These are phyloP conservation scores for Volvox africanus DNA, from an alignment of 139 green algal genomes.

Conservation along the genomic window DNA sequence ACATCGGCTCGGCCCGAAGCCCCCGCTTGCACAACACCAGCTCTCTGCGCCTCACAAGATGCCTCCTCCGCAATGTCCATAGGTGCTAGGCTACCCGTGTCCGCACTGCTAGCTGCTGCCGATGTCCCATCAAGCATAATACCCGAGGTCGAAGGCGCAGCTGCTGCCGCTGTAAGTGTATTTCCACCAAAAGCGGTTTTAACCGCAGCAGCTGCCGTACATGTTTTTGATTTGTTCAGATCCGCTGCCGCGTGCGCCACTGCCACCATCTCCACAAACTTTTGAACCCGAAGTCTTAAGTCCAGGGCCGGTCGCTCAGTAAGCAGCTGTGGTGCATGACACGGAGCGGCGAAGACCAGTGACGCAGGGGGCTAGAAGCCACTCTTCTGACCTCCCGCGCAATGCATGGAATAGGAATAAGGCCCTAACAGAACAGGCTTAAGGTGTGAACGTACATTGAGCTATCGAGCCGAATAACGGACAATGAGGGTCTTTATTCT, in stretches of 20 bases:
- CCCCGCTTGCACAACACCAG: background rate
- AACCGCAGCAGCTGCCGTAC: background rate
- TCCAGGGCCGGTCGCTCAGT: slow-evolving; percentile 57
- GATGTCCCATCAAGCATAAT: too few relatives aligned
- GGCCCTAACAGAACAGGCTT: too few relatives aligned
- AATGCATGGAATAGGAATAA: too few relatives aligned
- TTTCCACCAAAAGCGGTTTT: background rate
- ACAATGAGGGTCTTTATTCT: too few relatives aligned
- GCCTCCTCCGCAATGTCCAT: background rate
- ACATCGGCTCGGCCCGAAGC: background rate
- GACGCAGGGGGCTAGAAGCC: too few relatives aligned
- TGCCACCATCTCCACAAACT: slow-evolving; percentile 71
- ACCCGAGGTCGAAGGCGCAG: background rate
- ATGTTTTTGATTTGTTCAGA: too few relatives aligned
- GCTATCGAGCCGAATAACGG: too few relatives aligned
- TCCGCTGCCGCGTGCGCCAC: background rate
- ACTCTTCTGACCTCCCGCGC: too few relatives aligned
- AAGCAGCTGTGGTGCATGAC: slow-evolving; percentile 59
- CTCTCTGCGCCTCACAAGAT: background rate
- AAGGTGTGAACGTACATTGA: too few relatives aligned
- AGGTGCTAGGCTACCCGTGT: background rate
- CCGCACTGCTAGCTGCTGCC: background rate
- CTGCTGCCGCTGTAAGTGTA: background rate
- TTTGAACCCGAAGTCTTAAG: slow-evolving; percentile 76
- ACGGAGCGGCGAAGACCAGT: too few relatives aligned